Conservation (phyloP, 768 basidiomycete species). For the Suillus paluster region DNA sequence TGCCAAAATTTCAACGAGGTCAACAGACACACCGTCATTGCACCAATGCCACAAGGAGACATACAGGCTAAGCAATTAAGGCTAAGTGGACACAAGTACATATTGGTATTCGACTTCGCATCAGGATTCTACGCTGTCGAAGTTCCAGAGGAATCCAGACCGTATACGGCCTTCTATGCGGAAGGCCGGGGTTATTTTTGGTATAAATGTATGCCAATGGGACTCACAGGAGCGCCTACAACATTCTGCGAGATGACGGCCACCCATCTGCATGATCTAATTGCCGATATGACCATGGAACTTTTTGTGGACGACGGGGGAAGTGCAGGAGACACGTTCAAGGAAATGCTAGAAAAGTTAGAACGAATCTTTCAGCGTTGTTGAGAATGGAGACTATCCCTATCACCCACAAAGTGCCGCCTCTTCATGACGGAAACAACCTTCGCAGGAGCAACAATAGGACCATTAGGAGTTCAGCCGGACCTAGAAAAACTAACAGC, state of each 20-base stretch:
- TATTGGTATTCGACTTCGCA: conserved; percentile 42
- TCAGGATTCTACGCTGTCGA: conserved; percentile 38
- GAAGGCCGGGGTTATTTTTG: conserved; percentile 42
- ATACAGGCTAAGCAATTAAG: conserved; percentile 43
- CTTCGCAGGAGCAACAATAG: conserved; percentile 41
- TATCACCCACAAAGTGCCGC: conserved; percentile 3
- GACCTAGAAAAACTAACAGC: conserved; percentile 43
- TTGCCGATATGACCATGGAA: conserved; percentile 29
- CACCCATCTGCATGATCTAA: conserved; percentile 25
- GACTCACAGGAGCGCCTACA: conserved; percentile 43
- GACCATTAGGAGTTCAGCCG: conserved; percentile 38
- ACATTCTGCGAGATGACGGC: conserved; percentile 38
- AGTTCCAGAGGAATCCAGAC: conserved; percentile 17
- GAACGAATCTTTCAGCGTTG: conserved; percentile 29
- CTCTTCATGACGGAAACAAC: neutral
- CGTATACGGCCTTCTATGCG: conserved; percentile 40
- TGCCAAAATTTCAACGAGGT: conserved; percentile 44
- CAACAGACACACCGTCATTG: conserved; percentile 34
- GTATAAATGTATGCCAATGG: conserved; percentile 45
- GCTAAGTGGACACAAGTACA: conserved; percentile 41
- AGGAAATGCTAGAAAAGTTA: conserved; percentile 29
- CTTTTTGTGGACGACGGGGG: conserved; percentile 47
- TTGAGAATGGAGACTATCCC: conserved; percentile 34
- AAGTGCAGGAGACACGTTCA: conserved; percentile 36
- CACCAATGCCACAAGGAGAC: conserved; percentile 41